A percentile compares a stretch with the other conserved stretches of the same genome.
phyloP scores from a whole-genome alignment of 129 eudicot genomes.

The Arctium minus region DNA sequence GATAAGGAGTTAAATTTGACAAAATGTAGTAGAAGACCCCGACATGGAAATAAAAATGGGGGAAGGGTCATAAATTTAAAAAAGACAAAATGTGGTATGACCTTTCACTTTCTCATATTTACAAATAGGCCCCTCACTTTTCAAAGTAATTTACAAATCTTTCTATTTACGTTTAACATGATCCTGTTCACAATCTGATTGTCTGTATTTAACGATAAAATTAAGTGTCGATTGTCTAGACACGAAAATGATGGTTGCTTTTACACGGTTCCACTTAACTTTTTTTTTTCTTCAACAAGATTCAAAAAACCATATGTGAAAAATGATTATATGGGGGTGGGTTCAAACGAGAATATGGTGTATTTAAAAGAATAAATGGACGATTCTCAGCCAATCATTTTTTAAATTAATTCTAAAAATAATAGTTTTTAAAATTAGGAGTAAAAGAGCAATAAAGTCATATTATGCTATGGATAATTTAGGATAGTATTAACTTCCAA shows the following conservation, averaged over 20 bases:
- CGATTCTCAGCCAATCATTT: too few relatives aligned
- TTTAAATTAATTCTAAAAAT: too few relatives aligned
- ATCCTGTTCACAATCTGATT: constrained; percentile 4
- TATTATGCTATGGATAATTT: too few relatives aligned
- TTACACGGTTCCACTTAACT: background rate
- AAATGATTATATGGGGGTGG: background rate
- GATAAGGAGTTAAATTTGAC: constrained; percentile 30
- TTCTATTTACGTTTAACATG: constrained; percentile 13
- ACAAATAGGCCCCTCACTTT: constrained; percentile 30
- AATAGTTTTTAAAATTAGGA: too few relatives aligned
- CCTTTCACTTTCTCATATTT: constrained; percentile 32
- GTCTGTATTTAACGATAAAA: background rate
- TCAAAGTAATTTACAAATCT: constrained; percentile 12
- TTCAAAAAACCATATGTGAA: background rate
- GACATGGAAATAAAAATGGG: constrained; percentile 23
- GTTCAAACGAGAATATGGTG: too few relatives aligned
- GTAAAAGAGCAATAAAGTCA: too few relatives aligned
- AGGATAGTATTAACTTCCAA: too few relatives aligned
- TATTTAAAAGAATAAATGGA: too few relatives aligned
- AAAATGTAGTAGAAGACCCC: constrained; percentile 31
- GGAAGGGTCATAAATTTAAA: constrained; percentile 15
- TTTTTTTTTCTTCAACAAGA: background rate
- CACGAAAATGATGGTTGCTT: background rate
- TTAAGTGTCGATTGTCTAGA: background rate
- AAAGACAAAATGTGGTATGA: constrained; percentile 23